Base-by-base conservation (phyloP, 2,329 filamentous ascomycete genomes). In the Penicillium sp. region DNA sequence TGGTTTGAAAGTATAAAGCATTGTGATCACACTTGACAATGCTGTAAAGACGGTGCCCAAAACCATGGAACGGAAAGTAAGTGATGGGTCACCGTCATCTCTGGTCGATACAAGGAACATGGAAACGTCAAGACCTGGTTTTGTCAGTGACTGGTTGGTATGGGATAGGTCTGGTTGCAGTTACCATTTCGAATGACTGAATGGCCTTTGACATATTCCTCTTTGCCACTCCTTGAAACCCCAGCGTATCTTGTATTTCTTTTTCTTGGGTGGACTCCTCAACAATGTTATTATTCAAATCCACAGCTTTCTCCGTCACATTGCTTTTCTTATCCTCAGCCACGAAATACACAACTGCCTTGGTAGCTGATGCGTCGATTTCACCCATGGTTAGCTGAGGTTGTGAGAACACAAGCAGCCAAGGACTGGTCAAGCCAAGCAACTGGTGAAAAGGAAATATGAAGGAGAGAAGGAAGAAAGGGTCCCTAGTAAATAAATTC, bases 1-100 rank as follows among this genome's bases (percentile, higher is more conserved):
- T 2, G 63, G 63, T 49, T 65, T 65, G 53, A 65, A 64, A 9
- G 42, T 52, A 27, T 64, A 65, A 9, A 64, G 56, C 62, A 65
- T 65, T 2, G 63, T 65, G 20, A 65, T 65, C 3, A 64, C 63
- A 33, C 62, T 64, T 11, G 61, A 64, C 44, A 65, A 51, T 2
- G 62, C 61, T 8, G 60, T 64, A 33, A 65, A 64, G 12, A 55
- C 47, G 1, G 62, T 53, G 18, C 62, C 63, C 35, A 65, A 45
- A 15, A 62, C 56, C 14, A 65, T 58, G 1, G 58, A 59, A 9
- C 63, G 62, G 37, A 64, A 63, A 5, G 63, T 65, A 18, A 65
- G 53, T 1, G 63, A 42, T 25, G 62, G 54, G 45, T 65, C 61
- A 1, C 60, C 59, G 35, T 65, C 62, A 27, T 65, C 61, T 49